Percentiles rank a stretch among this genome's conserved stretches.
phyloP scores from a whole-genome alignment of 1,139 yeast genomes.

The Lizanozyma gosingica region DNA sequence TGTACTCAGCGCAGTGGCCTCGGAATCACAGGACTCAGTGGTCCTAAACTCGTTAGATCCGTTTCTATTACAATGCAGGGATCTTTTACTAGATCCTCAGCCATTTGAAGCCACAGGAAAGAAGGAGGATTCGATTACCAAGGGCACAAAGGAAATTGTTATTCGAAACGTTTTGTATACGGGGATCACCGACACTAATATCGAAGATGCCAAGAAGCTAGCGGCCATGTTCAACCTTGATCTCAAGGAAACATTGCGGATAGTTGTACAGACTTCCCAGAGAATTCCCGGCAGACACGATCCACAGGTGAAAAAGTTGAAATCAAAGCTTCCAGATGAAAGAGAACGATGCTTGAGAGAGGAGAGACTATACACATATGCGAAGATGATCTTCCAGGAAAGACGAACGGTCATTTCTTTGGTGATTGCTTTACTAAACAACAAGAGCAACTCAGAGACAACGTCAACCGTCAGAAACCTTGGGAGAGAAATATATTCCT shows the following conservation, averaged over 20 bases:
- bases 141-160: slow-evolving; percentile 19
- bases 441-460: slow-evolving; percentile 22
- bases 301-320: slow-evolving; percentile 15
- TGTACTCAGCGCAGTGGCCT: background rate
- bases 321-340: slow-evolving; percentile 30
- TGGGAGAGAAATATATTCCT: slow-evolving; percentile 28
- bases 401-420: slow-evolving; percentile 35
- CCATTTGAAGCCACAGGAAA: slow-evolving; percentile 20
- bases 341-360: slow-evolving; percentile 21
- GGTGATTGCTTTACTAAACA: slow-evolving; percentile 27
- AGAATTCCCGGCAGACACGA: slow-evolving; percentile 25
- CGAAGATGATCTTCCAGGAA: slow-evolving; percentile 33
- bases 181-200: slow-evolving; percentile 20
- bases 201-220: slow-evolving; percentile 31
- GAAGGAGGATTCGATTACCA: slow-evolving; percentile 3
- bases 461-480: slow-evolving; percentile 28
- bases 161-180: slow-evolving; percentile 33
- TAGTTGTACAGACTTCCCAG: slow-evolving; percentile 31
- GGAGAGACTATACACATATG: slow-evolving; percentile 22
- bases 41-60: background rate
- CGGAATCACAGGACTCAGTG: background rate
- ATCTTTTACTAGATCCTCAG: slow-evolving; percentile 21
- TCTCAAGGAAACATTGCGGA: slow-evolving; percentile 34
- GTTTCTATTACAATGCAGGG: slow-evolving; percentile 2
- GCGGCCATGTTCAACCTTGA: slow-evolving; percentile 26